Conservation (phyloP, 768 basidiomycete species). For the Leucosporidium creatinivorum region DNA sequence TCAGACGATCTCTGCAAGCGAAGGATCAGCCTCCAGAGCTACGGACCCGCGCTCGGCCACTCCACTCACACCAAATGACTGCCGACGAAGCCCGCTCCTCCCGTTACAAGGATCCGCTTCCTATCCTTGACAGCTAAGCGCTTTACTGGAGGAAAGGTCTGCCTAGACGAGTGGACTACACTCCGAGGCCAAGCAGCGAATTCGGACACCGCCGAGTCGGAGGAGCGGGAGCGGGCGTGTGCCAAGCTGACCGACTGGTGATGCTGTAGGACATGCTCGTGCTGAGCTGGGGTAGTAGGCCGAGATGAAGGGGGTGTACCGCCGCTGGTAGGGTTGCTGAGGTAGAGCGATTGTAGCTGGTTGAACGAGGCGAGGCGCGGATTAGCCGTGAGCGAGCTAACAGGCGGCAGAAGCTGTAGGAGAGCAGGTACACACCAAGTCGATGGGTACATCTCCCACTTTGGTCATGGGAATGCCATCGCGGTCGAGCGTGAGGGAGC, state of each 20-base stretch:
- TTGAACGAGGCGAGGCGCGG: neutral
- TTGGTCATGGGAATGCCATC: conserved; percentile 64
- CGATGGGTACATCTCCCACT: conserved; percentile 88
- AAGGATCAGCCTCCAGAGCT: too few species aligned
- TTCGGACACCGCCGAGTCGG: conserved; percentile 34
- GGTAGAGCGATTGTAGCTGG: conserved; percentile 32
- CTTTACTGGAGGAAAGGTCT: conserved; percentile 86
- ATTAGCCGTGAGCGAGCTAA: conserved; percentile 79
- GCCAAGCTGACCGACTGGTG: conserved; percentile 62
- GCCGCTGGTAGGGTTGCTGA: conserved; percentile 30
- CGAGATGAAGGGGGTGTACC: conserved; percentile 42
- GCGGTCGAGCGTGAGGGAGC: conserved; percentile 56
- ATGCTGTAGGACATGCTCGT: neutral
- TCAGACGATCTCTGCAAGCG: conserved; percentile 61
- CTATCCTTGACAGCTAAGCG: conserved; percentile 67
- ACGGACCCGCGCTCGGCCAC: too few species aligned
- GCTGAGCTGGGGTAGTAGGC: conserved; percentile 37
- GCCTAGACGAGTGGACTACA: conserved; percentile 79
- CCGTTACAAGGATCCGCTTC: conserved; percentile 89
- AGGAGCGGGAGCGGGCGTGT: conserved; percentile 69
- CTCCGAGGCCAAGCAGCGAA: conserved; percentile 15
- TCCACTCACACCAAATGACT: conserved; percentile 65
- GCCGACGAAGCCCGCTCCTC: conserved; percentile 98
- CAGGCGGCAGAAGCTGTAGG: conserved; percentile 74
- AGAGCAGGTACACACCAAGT: conserved; percentile 61